Conservation (phyloP, 1,284 basidiomycete genomes). For the Volvariella surrecta region DNA sequence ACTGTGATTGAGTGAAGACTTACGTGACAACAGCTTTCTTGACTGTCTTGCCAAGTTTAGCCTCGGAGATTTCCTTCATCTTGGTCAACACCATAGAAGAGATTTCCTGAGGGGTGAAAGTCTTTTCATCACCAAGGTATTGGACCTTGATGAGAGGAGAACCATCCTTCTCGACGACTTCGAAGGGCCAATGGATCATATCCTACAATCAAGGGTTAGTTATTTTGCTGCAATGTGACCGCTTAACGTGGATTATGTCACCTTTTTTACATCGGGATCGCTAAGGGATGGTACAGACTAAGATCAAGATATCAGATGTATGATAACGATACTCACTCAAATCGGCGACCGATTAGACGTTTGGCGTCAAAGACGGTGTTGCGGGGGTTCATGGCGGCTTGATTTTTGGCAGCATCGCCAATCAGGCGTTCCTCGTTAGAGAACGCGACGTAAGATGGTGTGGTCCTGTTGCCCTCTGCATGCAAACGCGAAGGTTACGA, state of each 20-base stretch:
- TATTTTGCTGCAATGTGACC: constrained; percentile 6
- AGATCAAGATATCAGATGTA: constrained; percentile 10
- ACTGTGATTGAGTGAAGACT: constrained; percentile 18
- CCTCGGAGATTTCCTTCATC: constrained; percentile 99
- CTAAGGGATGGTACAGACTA: constrained; percentile 25
- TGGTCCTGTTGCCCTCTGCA: constrained; percentile 96
- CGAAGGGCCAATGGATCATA: constrained; percentile 92
- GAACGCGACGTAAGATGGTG: constrained; percentile 99
- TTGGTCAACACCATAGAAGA: constrained; percentile 98
- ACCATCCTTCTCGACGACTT: constrained; percentile 87
- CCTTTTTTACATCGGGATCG: constrained; percentile 84
- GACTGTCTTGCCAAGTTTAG: constrained; percentile 93
- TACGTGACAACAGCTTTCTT: constrained; percentile 94
- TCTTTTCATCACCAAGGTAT: constrained; percentile 90
- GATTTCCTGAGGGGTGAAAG: constrained; percentile 96
- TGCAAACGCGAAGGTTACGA: constrained; percentile 6
- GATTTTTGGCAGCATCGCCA: constrained; percentile 98
- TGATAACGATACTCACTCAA: constrained; percentile 60
- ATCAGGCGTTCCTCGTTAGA: constrained; percentile 96
- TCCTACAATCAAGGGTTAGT: constrained; percentile 37
- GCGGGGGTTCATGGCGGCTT: constrained; percentile 91
- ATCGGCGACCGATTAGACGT: constrained; percentile 95
- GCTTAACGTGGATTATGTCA: constrained; percentile 19
- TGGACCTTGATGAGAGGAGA: constrained; percentile 96
- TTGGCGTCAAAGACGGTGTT: constrained; percentile 97